Conservation (phyloP, 2,329 filamentous ascomycete genomes). For the Kalmusia sp. region DNA sequence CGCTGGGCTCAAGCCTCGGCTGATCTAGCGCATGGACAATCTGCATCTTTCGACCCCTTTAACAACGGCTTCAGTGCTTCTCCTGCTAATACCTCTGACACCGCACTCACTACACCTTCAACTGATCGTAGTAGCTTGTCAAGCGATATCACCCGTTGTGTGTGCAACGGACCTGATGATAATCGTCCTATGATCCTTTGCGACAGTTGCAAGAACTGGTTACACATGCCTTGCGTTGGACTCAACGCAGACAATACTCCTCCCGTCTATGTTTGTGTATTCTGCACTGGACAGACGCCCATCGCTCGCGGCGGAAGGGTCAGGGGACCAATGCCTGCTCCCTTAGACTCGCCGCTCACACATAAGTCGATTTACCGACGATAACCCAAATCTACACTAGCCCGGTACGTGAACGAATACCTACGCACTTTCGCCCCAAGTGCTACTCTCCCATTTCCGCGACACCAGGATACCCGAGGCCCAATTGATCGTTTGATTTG, state of each 20-base stretch:
- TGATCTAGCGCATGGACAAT: conserved; percentile 36
- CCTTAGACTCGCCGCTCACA: conserved; percentile 38
- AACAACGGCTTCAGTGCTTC: conserved; percentile 46
- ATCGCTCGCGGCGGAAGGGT: conserved; percentile 41
- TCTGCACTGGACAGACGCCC: conserved; percentile 48
- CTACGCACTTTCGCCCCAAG: conserved; percentile 9
- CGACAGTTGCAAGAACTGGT: conserved; percentile 68
- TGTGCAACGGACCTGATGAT: conserved; percentile 63
- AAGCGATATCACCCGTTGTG: conserved; percentile 61
- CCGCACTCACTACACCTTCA: conserved; percentile 57
- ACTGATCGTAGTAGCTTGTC: conserved; percentile 61
- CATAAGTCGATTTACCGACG: conserved; percentile 40
- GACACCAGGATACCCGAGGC: conserved; percentile 23
- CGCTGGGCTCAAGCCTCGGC: conserved; percentile 54
- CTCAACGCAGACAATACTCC: conserved; percentile 57
- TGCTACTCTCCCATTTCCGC: background rate
- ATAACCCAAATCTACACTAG: conserved; percentile 13
- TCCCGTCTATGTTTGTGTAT: conserved; percentile 48
- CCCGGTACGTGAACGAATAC: background rate
- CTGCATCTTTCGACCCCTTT: conserved; percentile 42
- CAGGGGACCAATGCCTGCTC: conserved; percentile 33
- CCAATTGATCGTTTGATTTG: conserved; percentile 8
- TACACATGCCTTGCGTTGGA: conserved; percentile 66
- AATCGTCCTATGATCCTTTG: conserved; percentile 68
- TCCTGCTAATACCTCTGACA: conserved; percentile 60